Evolutionary conservation across 2,329 filamentous ascomycete species (phyloP), one percentile per base, ranked within the genome.

Genomic region (Annulohypoxylon truncatum): DNA sequence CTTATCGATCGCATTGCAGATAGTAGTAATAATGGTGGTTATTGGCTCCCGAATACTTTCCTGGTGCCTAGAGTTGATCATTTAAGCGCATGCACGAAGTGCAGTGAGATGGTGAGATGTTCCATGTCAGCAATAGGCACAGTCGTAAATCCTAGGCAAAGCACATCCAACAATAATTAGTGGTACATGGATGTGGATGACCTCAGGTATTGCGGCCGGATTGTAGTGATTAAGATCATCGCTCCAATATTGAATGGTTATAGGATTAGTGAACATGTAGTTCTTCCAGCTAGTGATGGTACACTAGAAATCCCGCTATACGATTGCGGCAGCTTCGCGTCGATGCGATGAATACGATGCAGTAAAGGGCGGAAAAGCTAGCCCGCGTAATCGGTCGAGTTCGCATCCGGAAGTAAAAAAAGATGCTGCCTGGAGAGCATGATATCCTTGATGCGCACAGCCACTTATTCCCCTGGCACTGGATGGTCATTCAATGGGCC

Each of bases 1-100:
- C 40, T 26, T 38, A 60, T 24, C 52, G 28, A 31, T 35, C 52
- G 9, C 52, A 5, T 18, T 61, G 6, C 61, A 26, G 61, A 29
- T 31, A 12, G n/a, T n/a, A 40, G 22, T 15, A 22, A 18, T 57
- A n/a, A 6, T 42, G 18, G 20, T 33, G 28, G 9, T n/a, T 31
- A 18, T 44, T 55, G 29, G 54, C 28, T 18, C 29, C 29, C 24
- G 20, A 35, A 20, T 15, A 15, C 28, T 46, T 38, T 28, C 15
- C 24, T 46, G 26, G 48, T 54, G 28, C 22, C 38, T 24, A 18
- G 38, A 29, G 5, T 22, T 35, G 22, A 52, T 18, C 31, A 38
- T 7, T 15, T 38, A 15, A 51, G 29, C 20, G 5, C 13, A 24
- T 26, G n/a, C 20, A 35, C 48, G 31, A 15, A 52, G 15, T 28